phyloP scores from a whole-genome alignment of 164 flowering plant genomes.

The Warburgia ugandensis region DNA sequence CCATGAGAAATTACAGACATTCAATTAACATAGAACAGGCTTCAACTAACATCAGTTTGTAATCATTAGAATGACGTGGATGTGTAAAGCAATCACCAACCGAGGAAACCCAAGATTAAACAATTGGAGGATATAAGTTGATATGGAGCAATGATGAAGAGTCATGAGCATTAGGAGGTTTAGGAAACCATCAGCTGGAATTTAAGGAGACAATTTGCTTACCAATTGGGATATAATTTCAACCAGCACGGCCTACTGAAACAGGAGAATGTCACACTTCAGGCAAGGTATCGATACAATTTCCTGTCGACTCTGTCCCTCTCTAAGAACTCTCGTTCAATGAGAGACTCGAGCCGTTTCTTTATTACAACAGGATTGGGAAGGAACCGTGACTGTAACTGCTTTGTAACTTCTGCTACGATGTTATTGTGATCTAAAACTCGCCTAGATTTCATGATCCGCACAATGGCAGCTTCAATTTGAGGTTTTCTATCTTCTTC shows the following conservation, averaged over 20 bases:
- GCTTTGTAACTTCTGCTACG: constrained; percentile 92
- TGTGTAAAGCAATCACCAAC: no score
- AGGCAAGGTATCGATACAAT: constrained; percentile 84
- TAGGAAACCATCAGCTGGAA: background rate
- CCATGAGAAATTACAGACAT: no score
- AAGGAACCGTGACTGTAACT: constrained; percentile 80
- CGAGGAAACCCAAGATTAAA: no score
- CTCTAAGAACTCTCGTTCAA: constrained; percentile 93
- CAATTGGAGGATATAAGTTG: no score
- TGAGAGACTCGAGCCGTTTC: constrained; percentile 91
- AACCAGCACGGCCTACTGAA: background rate
- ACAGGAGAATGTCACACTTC: constrained; percentile 15
- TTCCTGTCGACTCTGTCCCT: constrained; percentile 77
- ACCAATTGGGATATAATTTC: constrained; percentile 4
- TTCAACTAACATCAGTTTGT: no score
- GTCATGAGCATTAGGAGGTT: no score
- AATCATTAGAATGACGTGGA: no score
- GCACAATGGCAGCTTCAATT: constrained; percentile 92
- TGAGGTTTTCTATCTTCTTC: constrained; percentile 98
- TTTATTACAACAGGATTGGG: constrained; percentile 89
- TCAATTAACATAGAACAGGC: no score
- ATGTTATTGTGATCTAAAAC: constrained; percentile 86
- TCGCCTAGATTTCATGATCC: constrained; percentile 89
- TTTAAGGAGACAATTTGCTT: background rate
- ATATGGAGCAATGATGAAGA: no score